Percentiles rank a stretch among this genome's conserved stretches.
Conservation (phyloP, 2,329 filamentous ascomycete genomes). For the Sporothrix variecibatus region DNA sequence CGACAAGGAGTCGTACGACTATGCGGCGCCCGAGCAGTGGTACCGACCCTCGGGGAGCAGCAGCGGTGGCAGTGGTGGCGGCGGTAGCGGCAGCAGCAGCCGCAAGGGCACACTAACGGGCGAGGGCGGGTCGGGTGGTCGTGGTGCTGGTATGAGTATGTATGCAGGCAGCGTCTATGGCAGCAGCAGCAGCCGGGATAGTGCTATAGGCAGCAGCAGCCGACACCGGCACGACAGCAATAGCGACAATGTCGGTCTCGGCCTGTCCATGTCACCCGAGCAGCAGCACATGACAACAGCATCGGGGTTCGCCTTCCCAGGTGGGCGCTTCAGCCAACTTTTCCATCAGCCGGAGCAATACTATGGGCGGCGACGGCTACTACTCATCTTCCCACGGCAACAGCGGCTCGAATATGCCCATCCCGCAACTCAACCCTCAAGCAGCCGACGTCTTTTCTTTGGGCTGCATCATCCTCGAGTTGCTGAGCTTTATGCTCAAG, state of each 20-base stretch:
- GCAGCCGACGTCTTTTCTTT: conserved; percentile 73
- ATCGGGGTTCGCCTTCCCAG: conserved; percentile 7
- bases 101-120: conserved; percentile 21
- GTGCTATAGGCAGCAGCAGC: not conserved
- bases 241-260: not conserved
- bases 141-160: conserved; percentile 40
- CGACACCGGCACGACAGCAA: not conserved
- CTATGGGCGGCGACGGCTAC: conserved; percentile 28
- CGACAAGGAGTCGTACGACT: conserved; percentile 71
- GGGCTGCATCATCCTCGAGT: conserved; percentile 71
- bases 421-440: conserved; percentile 53
- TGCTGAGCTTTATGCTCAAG: conserved; percentile 69
- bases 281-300: conserved; percentile 19
- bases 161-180: conserved; percentile 33
- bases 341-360: conserved; percentile 41
- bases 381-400: conserved; percentile 30
- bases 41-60: conserved; percentile 46
- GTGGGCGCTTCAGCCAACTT: conserved; percentile 38
- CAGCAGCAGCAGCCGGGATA: conserved; percentile 38
- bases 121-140: conserved; percentile 23
- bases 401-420: conserved; percentile 36
- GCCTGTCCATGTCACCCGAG: conserved; percentile 40
- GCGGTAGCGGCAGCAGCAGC: conserved; percentile 40
- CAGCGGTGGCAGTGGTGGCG: conserved; percentile 18
- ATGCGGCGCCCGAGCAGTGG: conserved; percentile 70